These are phyloP conservation scores for Malus sylvestris DNA, from an alignment of 306 rosid genomes.

Conservation along the genomic window DNA sequence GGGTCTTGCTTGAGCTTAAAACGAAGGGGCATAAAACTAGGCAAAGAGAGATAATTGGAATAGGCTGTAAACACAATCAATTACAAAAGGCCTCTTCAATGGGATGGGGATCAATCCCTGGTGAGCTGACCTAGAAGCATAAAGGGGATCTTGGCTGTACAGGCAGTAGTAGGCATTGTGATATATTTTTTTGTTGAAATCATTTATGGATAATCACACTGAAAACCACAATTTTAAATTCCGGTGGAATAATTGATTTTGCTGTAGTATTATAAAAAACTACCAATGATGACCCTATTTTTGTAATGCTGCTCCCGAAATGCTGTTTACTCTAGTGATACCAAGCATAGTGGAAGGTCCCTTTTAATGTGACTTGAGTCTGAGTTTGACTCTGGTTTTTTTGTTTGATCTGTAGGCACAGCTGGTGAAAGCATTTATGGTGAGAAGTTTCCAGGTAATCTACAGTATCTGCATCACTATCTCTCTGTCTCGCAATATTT, in stretches of 20 bases:
- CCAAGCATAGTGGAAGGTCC: neutral
- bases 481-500: neutral
- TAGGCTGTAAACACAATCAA: neutral
- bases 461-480: neutral
- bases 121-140: neutral
- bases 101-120: neutral
- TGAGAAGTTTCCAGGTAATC: conserved; percentile 75
- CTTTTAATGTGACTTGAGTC: neutral
- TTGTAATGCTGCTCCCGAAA: neutral
- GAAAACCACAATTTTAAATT: neutral
- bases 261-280: neutral
- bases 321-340: neutral
- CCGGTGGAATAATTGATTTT: neutral
- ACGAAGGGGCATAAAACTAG: neutral
- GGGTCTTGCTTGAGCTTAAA: conserved; percentile 3
- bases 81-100: neutral
- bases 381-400: neutral
- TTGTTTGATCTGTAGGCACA: conserved; percentile 52
- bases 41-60: neutral
- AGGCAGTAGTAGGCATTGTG: neutral
- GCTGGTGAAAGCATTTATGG: conserved; percentile 97
- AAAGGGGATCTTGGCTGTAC: neutral
- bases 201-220: neutral
- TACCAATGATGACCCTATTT: neutral
- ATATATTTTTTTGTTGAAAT: neutral